Percentiles rank a stretch among this genome's conserved stretches.
phyloP scores from a whole-genome alignment of 306 rosid genomes.

The Dalbergia cultrata region DNA sequence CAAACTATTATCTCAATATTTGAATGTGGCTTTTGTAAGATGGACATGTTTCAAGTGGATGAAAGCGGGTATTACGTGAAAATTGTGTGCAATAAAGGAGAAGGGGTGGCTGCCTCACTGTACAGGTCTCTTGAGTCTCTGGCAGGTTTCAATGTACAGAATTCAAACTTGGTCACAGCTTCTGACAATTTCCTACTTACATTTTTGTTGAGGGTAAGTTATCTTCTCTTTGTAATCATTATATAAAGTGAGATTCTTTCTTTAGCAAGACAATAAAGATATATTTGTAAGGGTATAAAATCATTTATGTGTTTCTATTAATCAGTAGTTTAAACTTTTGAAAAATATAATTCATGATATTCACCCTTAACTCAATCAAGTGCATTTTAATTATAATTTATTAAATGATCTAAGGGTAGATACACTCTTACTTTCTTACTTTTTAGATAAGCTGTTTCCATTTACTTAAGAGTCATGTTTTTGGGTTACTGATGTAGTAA shows the following conservation, averaged over 20 bases:
- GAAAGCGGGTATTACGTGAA: slow-evolving; percentile 77
- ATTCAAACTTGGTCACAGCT: slow-evolving; percentile 67
- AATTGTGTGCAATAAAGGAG: slow-evolving; percentile 65
- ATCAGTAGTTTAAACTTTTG: too few species aligned
- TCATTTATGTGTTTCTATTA: too few species aligned
- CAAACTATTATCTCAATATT: not conserved
- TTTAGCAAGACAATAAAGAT: too few species aligned
- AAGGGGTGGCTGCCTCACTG: slow-evolving; percentile 65
- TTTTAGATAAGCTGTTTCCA: too few species aligned
- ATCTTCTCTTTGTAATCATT: not conserved
- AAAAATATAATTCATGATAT: too few species aligned
- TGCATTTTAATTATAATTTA: too few species aligned
- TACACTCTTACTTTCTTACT: too few species aligned
- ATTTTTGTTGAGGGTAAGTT: slow-evolving; percentile 62
- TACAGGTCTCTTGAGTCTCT: slow-evolving; percentile 82
- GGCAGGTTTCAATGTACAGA: slow-evolving; percentile 59
- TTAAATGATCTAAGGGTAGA: too few species aligned
- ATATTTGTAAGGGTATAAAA: too few species aligned
- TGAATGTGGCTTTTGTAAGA: slow-evolving; percentile 56
- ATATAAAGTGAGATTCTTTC: too few species aligned
- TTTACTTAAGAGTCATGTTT: not conserved
- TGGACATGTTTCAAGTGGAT: slow-evolving; percentile 81
- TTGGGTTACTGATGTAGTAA: not conserved
- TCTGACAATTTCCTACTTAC: slow-evolving; percentile 59
- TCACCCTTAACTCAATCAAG: too few species aligned